Evolutionary conservation across 2,329 filamentous ascomycete genomes (phyloP).

Genomic region (Scedosporium minutisporum): DNA sequence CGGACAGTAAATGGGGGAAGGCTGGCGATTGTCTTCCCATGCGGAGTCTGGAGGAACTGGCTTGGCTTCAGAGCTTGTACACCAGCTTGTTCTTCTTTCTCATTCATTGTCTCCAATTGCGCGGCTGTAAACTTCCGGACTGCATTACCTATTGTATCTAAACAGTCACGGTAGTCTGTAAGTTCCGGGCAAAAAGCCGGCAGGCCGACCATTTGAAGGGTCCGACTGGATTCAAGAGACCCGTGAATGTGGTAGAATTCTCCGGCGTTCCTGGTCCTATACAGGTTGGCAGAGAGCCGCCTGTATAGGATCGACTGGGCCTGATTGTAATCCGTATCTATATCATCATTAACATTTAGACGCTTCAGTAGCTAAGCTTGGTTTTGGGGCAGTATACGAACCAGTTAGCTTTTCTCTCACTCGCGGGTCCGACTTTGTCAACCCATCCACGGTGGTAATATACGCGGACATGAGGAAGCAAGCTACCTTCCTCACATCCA

Average conservation of each 20-base stretch:
- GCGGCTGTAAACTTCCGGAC: slow-evolving; percentile 43
- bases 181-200: slow-evolving; percentile 51
- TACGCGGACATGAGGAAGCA: slow-evolving; percentile 32
- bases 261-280: slow-evolving; percentile 54
- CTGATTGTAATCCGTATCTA: slow-evolving; percentile 61
- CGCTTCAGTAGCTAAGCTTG: slow-evolving; percentile 6
- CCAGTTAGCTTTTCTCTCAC: slow-evolving; percentile 23
- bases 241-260: slow-evolving; percentile 69
- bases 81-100: slow-evolving; percentile 47
- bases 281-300: slow-evolving; percentile 63
- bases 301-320: slow-evolving; percentile 65
- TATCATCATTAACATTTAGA: not conserved
- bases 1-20: slow-evolving; percentile 40
- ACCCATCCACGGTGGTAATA: slow-evolving; percentile 25
- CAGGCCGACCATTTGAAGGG: slow-evolving; percentile 60
- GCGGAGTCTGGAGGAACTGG: slow-evolving; percentile 45
- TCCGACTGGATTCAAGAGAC: slow-evolving; percentile 61
- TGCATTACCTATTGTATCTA: slow-evolving; percentile 48
- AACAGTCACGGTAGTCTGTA: slow-evolving; percentile 48
- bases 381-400: slow-evolving; percentile 8
- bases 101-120: slow-evolving; percentile 51
- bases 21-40: slow-evolving; percentile 17
- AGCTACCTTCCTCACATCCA: slow-evolving; percentile 44
- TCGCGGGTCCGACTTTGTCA: slow-evolving; percentile 25
- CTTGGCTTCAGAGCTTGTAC: slow-evolving; percentile 49